phyloP scores from a whole-genome alignment of 495 filamentous ascomycete genomes.

The Hypoxylon intermedium region DNA sequence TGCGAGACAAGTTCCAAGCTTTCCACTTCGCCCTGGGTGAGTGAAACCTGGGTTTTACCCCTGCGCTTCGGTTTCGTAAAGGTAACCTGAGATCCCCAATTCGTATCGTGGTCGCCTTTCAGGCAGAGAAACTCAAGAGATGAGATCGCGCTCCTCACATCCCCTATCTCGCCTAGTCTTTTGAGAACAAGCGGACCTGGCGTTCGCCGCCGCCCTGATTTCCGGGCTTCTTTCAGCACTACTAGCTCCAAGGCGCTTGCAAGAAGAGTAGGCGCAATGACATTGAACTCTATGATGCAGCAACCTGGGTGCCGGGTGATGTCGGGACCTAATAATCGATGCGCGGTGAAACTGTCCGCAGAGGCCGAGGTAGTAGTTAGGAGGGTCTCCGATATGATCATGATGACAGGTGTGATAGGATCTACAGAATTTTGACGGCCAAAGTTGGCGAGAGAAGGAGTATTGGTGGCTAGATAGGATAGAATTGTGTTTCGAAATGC shows the following conservation, averaged over 20 bases:
- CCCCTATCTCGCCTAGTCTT: conserved; percentile 79
- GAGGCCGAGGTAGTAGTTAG: conserved; percentile 75
- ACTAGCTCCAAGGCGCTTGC: conserved; percentile 80
- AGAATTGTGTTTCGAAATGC: conserved; percentile 79
- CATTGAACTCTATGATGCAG: conserved; percentile 86
- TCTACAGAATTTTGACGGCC: conserved; percentile 41
- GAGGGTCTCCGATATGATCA: conserved; percentile 89
- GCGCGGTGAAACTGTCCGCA: conserved; percentile 86
- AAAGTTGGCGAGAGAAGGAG: conserved; percentile 51
- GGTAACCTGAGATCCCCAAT: conserved; percentile 71
- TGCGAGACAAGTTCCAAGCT: conserved; percentile 78
- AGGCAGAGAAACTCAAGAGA: conserved; percentile 90
- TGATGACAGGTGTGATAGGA: conserved; percentile 74
- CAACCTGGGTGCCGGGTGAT: conserved; percentile 79
- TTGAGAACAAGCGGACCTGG: conserved; percentile 77
- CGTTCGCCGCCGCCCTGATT: conserved; percentile 69
- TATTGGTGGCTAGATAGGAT: conserved; percentile 71
- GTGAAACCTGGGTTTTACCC: conserved; percentile 57
- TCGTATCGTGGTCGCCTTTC: conserved; percentile 67
- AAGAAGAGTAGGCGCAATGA: conserved; percentile 85
- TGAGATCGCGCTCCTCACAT: conserved; percentile 89
- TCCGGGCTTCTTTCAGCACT: conserved; percentile 78
- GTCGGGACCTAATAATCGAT: conserved; percentile 84
- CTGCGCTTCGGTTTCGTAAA: conserved; percentile 68
- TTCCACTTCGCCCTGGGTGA: conserved; percentile 76